Conservation (phyloP, 176 grass and related monocot species). For the Aegilops speltoides region DNA sequence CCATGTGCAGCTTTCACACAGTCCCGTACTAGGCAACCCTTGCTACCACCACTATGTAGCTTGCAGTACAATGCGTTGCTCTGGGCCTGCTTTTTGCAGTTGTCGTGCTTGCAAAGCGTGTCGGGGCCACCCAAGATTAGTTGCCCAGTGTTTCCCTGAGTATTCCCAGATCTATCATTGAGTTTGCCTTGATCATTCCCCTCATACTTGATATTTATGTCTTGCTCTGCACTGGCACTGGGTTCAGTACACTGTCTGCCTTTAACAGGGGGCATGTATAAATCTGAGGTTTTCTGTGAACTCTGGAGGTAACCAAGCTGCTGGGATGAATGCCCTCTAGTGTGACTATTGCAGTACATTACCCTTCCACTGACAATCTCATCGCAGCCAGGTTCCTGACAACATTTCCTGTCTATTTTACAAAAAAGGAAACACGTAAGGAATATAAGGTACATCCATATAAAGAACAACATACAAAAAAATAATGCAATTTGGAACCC, state of each 20-base stretch:
- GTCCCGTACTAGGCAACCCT: slow-evolving; percentile 43
- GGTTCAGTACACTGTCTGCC: slow-evolving; percentile 10
- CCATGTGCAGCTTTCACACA: slow-evolving; percentile 46
- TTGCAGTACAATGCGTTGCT: slow-evolving; percentile 37
- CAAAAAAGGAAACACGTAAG: slow-evolving; percentile 22
- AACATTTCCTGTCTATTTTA: slow-evolving; percentile 27
- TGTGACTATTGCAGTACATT: slow-evolving; percentile 38
- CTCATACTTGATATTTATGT: slow-evolving; percentile 37
- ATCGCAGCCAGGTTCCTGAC: slow-evolving; percentile 42
- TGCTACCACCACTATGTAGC: slow-evolving; percentile 35
- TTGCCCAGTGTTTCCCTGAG: not conserved
- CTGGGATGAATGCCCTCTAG: not conserved
- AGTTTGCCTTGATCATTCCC: slow-evolving; percentile 29
- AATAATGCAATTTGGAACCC: not conserved
- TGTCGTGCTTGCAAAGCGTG: slow-evolving; percentile 33
- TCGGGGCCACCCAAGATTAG: slow-evolving; percentile 13
- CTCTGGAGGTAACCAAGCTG: slow-evolving; percentile 27
- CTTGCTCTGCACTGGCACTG: slow-evolving; percentile 32
- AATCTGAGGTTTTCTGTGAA: slow-evolving; percentile 17
- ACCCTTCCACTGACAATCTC: slow-evolving; percentile 20
- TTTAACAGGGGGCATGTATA: slow-evolving; percentile 21
- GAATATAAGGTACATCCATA: slow-evolving; percentile 1
- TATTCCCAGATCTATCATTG: slow-evolving; percentile 30
- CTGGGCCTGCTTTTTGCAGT: slow-evolving; percentile 38
- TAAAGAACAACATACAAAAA: not conserved